Percentiles rank a stretch among this genome's conserved stretches.
Conservation (phyloP, 129 eudicot genomes). For the Saposhnikovia divaricata region DNA sequence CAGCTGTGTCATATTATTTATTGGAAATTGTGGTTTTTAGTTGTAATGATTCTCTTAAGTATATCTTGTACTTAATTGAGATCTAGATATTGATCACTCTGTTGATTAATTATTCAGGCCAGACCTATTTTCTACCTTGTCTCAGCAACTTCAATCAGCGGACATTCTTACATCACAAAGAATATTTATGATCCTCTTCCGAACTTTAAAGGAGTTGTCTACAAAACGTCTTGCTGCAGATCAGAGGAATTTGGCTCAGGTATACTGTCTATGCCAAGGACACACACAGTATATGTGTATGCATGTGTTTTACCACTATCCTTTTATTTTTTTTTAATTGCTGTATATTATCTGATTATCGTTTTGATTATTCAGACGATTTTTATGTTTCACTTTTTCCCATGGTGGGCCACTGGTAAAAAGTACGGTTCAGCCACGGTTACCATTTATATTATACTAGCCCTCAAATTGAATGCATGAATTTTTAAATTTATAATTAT, state of each 20-base stretch:
- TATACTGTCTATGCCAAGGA: constrained; percentile 11
- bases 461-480: too few relatives aligned
- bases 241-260: constrained; percentile 89
- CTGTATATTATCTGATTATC: neutral
- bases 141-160: constrained; percentile 85
- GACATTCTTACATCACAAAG: constrained; percentile 80
- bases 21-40: neutral
- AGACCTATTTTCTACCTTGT: constrained; percentile 66
- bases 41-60: neutral
- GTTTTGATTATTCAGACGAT: neutral
- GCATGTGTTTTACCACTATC: neutral
- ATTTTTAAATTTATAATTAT: too few relatives aligned
- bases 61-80: neutral
- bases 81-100: constrained; percentile 14
- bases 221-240: constrained; percentile 87
- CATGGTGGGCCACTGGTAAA: neutral
- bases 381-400: neutral
- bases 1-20: neutral
- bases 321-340: neutral
- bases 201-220: constrained; percentile 84
- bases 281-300: neutral
- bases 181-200: constrained; percentile 81
- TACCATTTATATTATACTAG: too few relatives aligned
- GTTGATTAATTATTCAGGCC: constrained; percentile 58
- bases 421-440: neutral